Evolutionary conservation across 495 filamentous ascomycete species (phyloP).

Genomic region (Aspergillus bridgeri): DNA sequence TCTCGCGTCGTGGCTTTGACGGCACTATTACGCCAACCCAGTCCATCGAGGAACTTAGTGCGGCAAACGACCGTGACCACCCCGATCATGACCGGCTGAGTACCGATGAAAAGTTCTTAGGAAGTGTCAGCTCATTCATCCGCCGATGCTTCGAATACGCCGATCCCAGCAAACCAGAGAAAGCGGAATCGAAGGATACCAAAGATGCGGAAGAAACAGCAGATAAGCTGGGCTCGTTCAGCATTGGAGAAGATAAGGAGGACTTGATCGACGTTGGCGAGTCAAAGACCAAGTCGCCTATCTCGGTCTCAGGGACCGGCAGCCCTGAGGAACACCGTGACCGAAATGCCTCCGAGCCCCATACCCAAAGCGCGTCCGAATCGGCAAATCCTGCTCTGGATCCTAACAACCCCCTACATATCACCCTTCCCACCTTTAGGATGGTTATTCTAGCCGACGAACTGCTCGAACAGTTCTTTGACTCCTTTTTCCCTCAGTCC

Average conservation of each 20-base stretch:
- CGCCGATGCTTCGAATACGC: slow-evolving; percentile 97
- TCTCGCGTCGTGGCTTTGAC: slow-evolving; percentile 83
- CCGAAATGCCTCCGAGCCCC: neutral
- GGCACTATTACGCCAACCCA: slow-evolving; percentile 56
- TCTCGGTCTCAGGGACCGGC: slow-evolving; percentile 4
- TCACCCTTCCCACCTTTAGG: slow-evolving; percentile 95
- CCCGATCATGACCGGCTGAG: slow-evolving; percentile 39
- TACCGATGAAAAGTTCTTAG: slow-evolving; percentile 76
- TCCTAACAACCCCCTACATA: slow-evolving; percentile 86
- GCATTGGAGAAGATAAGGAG: slow-evolving; percentile 74
- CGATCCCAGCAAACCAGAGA: slow-evolving; percentile 77
- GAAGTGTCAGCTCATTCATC: slow-evolving; percentile 92
- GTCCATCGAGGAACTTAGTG: slow-evolving; percentile 33
- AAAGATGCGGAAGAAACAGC: slow-evolving; percentile 30
- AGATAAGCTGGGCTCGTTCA: slow-evolving; percentile 59
- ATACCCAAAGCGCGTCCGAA: slow-evolving; percentile 28
- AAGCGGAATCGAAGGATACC: slow-evolving; percentile 8
- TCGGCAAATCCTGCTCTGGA: slow-evolving; percentile 85
- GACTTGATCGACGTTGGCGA: slow-evolving; percentile 63
- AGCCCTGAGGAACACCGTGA: slow-evolving; percentile 7
- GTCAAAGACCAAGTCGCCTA: slow-evolving; percentile 16
- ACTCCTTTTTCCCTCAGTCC: slow-evolving; percentile 71
- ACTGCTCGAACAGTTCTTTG: slow-evolving; percentile 92
- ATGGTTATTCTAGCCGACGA: slow-evolving; percentile 98
- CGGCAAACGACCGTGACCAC: slow-evolving; percentile 21